Base-by-base conservation (phyloP, 331 rosid species). In the Dryas integrifolia region DNA sequence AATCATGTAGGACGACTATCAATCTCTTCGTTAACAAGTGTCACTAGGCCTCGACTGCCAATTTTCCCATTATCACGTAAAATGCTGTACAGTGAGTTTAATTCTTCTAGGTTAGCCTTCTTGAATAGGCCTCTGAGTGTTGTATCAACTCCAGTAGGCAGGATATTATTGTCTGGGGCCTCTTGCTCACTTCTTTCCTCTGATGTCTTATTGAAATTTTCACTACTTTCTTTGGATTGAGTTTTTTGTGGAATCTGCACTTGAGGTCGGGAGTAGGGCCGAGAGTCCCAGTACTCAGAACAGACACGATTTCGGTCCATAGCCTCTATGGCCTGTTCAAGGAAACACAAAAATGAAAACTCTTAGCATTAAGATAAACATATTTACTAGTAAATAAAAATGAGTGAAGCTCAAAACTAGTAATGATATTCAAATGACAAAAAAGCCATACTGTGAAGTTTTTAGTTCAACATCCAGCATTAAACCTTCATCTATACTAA, bases 241-340 rank as follows among this genome's bases (percentile, higher is more conserved):
- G 74, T 76, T 67, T 78, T 45, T 72, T 89, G 98, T 58, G 85
- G 89, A 86, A 88, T 81, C 82, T 86, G 96, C 58, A 90, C 90
- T 35, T 80, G 96, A 65, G 97, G 98, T 58, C 99, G 93, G 47
- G 98, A 95, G 65, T 86, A 95, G 16, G 98, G 98, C 50, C 99
- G 86, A 12, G 97, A 92, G 76, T 92, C 99, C 99, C 99, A 95
- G 45, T 92, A 95, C 79, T 87, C 98, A 0, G 83, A 80, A 75
- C 97, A 90, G 41, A 90, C 88, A 70, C 92, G 92, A 77, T 78
- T 88, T 63, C 79, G 87, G 76, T 95, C 99, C 82, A 92, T 73
- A 59, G 98, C 98, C 86, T 95, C 99, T 45, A 92, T 82, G 66
- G 90, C 96, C 99, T 95, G 91, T 68, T 55, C 26, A 21, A 48